These are phyloP conservation scores for Camellia lanceoleosa DNA, from an alignment of 148 eudicot genomes.

Conservation along the genomic window DNA sequence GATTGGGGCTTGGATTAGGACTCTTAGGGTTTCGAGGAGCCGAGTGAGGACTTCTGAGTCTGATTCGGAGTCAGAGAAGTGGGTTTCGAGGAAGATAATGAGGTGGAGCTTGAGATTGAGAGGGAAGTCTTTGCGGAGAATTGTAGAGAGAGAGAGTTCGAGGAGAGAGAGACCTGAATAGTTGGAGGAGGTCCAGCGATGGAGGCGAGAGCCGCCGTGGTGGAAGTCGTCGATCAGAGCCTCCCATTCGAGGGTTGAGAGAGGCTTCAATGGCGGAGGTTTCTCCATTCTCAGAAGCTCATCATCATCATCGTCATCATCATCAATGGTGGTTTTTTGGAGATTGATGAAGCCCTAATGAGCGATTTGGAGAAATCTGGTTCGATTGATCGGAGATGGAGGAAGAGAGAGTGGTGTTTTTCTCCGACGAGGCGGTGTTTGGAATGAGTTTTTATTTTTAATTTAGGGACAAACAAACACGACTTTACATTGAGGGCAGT, in stretches of 20 bases:
- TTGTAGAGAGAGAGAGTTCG: constrained; percentile 61
- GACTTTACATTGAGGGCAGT: too few relatives aligned
- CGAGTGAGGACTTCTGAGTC: constrained; percentile 23
- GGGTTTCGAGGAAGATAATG: constrained; percentile 63
- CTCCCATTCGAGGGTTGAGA: constrained; percentile 73
- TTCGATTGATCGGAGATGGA: too few relatives aligned
- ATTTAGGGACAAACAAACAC: too few relatives aligned
- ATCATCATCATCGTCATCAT: neutral
- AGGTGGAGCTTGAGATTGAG: constrained; percentile 52
- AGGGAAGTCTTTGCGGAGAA: constrained; percentile 56
- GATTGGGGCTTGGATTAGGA: constrained; percentile 55
- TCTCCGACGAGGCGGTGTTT: too few relatives aligned
- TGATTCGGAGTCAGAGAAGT: constrained; percentile 14
- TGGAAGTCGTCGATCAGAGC: constrained; percentile 81
- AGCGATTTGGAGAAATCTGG: too few relatives aligned
- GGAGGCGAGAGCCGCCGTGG: constrained; percentile 37
- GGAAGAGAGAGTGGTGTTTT: too few relatives aligned
- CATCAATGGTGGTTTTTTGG: neutral
- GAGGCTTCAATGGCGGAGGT: constrained; percentile 35
- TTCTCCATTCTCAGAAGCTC: constrained; percentile 12
- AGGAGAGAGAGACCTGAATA: constrained; percentile 43
- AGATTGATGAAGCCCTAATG: too few relatives aligned
- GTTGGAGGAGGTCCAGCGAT: constrained; percentile 35
- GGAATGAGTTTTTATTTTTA: too few relatives aligned
- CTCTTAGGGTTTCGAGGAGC: constrained; percentile 44